Conservation (phyloP, 2,329 filamentous ascomycete species). For the Colletotrichum noveboracense region DNA sequence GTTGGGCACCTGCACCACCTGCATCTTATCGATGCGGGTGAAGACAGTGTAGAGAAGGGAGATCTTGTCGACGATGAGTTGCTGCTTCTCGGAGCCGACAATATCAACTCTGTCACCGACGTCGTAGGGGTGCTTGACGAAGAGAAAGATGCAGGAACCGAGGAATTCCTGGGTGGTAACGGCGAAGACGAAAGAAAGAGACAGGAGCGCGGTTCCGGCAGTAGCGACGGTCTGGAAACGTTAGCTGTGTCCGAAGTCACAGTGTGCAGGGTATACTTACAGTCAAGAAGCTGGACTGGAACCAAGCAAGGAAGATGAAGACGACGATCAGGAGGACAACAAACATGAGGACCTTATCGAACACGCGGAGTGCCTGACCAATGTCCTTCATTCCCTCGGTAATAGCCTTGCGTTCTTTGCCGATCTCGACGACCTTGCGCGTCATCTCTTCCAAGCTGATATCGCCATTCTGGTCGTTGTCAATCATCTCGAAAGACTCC, state of each 20-base stretch:
- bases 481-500: slow-evolving; percentile 81
- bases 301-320: slow-evolving; percentile 69
- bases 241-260: not conserved
- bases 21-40: slow-evolving; percentile 76
- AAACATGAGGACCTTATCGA: slow-evolving; percentile 84
- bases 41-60: slow-evolving; percentile 94
- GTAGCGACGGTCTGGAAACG: slow-evolving; percentile 74
- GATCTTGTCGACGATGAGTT: slow-evolving; percentile 89
- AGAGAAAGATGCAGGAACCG: slow-evolving; percentile 98
- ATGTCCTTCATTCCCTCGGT: slow-evolving; percentile 96
- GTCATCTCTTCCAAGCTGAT: slow-evolving; percentile 97
- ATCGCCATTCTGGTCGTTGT: slow-evolving; percentile 90
- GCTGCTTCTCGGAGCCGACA: slow-evolving; percentile 56
- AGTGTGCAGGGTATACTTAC: slow-evolving; percentile 48
- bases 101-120: slow-evolving; percentile 95
- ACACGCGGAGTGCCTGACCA: slow-evolving; percentile 88
- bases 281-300: slow-evolving; percentile 28
- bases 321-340: slow-evolving; percentile 82
- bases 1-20: slow-evolving; percentile 83
- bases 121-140: slow-evolving; percentile 98
- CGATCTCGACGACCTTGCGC: slow-evolving; percentile 82
- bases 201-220: slow-evolving; percentile 89
- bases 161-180: slow-evolving; percentile 92
- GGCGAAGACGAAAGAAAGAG: slow-evolving; percentile 95
- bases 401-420: slow-evolving; percentile 86